Evolutionary conservation across 768 basidiomycete species (phyloP).

Genomic region (Xerocomellus dryophilus): DNA sequence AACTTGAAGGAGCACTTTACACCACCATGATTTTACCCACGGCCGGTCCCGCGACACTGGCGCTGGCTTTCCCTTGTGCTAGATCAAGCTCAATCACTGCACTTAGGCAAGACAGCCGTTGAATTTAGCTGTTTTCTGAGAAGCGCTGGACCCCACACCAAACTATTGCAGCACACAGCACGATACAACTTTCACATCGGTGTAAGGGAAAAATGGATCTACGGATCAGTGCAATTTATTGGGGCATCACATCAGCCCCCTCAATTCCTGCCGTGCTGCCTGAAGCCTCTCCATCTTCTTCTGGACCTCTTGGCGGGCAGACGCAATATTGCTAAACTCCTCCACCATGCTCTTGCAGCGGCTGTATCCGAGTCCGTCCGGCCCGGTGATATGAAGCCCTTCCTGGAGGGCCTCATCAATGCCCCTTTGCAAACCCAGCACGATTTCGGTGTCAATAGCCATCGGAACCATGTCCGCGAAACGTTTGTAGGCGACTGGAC

Average conservation of each 20-base stretch:
- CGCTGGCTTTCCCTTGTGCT: no score
- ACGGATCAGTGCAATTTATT: no score
- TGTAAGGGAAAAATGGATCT: no score
- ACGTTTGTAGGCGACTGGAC: slow-evolving; percentile 43
- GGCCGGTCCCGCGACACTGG: no score
- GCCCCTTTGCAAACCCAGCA: slow-evolving; percentile 44
- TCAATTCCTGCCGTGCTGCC: slow-evolving; percentile 40
- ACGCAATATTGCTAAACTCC: slow-evolving; percentile 45
- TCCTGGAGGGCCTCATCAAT: slow-evolving; percentile 43
- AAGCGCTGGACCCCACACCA: no score
- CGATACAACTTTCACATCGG: no score
- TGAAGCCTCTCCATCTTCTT: slow-evolving; percentile 51
- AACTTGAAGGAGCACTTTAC: no score
- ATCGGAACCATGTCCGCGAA: slow-evolving; percentile 39
- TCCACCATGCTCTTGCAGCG: slow-evolving; percentile 49
- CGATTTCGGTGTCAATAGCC: slow-evolving; percentile 35
- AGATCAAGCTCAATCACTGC: no score
- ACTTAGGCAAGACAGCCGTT: no score
- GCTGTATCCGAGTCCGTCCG: slow-evolving; percentile 39
- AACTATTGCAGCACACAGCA: no score
- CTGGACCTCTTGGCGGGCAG: slow-evolving; percentile 44
- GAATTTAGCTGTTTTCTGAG: no score
- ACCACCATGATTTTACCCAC: no score
- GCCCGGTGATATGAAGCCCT: slow-evolving; percentile 49
- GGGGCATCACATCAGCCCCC: slow-evolving; percentile 3